Evolutionary conservation across 2,329 filamentous ascomycete genomes (phyloP).

Genomic region (Sclerotinia spermophila): DNA sequence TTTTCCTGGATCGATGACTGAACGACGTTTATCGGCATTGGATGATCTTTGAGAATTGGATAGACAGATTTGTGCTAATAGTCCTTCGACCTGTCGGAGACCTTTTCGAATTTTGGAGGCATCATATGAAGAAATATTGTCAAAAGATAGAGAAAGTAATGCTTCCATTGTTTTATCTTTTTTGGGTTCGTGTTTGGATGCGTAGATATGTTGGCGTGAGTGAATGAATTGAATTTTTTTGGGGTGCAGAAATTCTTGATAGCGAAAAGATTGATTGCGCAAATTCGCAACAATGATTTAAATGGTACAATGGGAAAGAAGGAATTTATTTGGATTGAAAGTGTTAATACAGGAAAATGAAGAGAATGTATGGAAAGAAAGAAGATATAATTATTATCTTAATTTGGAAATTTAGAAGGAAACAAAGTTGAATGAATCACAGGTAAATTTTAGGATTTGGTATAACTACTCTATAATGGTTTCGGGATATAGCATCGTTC

Average conservation of each 20-base stretch:
- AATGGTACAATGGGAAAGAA: slow-evolving; percentile 9
- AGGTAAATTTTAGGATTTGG: not conserved
- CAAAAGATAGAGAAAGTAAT: slow-evolving; percentile 87
- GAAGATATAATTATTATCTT: not conserved
- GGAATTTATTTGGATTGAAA: not conserved
- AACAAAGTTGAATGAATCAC: not conserved
- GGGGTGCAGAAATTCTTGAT: slow-evolving; percentile 21
- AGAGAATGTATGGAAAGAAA: slow-evolving; percentile 17
- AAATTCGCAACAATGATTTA: slow-evolving; percentile 16
- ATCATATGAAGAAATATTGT: slow-evolving; percentile 80
- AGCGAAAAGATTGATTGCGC: not conserved
- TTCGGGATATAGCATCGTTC: not conserved
- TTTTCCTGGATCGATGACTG: slow-evolving; percentile 39
- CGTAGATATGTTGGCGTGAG: not conserved
- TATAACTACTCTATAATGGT: too few species aligned
- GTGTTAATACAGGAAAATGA: slow-evolving; percentile 28
- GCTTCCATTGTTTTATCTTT: slow-evolving; percentile 66
- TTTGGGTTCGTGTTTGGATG: slow-evolving; percentile 18
- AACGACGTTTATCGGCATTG: slow-evolving; percentile 30
- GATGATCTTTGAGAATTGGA: slow-evolving; percentile 43
- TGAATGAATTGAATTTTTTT: not conserved
- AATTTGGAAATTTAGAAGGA: not conserved
- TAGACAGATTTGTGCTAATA: slow-evolving; percentile 92
- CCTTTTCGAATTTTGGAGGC: slow-evolving; percentile 88
- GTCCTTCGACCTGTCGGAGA: slow-evolving; percentile 85